These are phyloP conservation scores for Cicer judaicum DNA, from an alignment of 306 rosid species.

Conservation along the genomic window DNA sequence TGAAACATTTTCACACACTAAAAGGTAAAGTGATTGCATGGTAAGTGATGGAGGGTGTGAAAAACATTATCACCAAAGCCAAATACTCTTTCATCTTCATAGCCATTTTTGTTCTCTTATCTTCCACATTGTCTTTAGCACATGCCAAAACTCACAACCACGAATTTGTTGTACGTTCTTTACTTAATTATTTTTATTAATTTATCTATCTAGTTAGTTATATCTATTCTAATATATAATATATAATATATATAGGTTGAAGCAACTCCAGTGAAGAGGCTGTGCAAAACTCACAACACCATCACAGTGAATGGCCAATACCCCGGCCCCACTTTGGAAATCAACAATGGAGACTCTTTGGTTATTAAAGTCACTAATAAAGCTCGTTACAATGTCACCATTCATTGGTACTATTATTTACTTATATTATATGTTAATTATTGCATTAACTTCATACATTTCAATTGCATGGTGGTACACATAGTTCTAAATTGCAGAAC, in stretches of 20 bases:
- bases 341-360: constrained; percentile 79
- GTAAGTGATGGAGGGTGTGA: constrained; percentile 46
- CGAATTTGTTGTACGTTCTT: constrained; percentile 70
- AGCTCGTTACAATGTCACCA: constrained; percentile 83
- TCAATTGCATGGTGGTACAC: no score
- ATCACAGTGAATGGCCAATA: constrained; percentile 86
- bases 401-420: constrained; percentile 65
- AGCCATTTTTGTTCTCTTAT: constrained; percentile 59
- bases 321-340: constrained; percentile 90
- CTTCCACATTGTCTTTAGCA: constrained; percentile 60
- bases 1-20: not conserved
- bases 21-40: not conserved
- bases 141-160: constrained; percentile 63
- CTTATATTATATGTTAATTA: no score
- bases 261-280: constrained; percentile 96
- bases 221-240: no score
- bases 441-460: no score
- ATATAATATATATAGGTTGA: constrained; percentile 47
- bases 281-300: constrained; percentile 78
- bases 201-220: no score
- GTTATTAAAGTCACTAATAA: constrained; percentile 73
- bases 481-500: no score
- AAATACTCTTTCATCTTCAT: constrained; percentile 41
- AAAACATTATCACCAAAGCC: constrained; percentile 9
- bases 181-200: no score